Evolutionary conservation across 495 filamentous ascomycete species (phyloP).

Genomic region (Neurospora cerealis): DNA sequence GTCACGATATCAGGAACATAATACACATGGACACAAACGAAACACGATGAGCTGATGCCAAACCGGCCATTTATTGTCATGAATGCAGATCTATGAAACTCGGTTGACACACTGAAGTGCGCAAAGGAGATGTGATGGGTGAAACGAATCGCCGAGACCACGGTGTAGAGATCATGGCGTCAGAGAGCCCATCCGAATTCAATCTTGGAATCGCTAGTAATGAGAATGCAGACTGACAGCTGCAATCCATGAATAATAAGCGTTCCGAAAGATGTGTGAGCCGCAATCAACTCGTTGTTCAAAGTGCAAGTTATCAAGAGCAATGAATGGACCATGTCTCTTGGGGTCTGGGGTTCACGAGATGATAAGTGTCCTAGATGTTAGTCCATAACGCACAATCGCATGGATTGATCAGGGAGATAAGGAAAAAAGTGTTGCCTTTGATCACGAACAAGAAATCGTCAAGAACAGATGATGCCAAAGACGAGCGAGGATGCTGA

Average conservation of each 20-base stretch:
- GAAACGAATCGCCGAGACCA: conserved; percentile 53
- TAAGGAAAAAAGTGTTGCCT: neutral
- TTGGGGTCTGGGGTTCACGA: neutral
- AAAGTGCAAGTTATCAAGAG: neutral
- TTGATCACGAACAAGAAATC: neutral
- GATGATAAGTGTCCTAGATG: neutral
- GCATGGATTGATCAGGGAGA: neutral
- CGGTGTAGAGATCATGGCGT: conserved; percentile 37
- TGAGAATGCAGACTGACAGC: conserved; percentile 39
- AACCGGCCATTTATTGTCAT: neutral
- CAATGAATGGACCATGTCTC: neutral
- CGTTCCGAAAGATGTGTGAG: conserved; percentile 20
- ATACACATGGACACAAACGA: neutral
- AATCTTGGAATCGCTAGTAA: conserved; percentile 45
- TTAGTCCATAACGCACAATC: neutral
- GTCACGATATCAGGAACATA: neutral
- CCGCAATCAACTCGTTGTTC: neutral
- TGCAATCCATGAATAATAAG: conserved; percentile 42
- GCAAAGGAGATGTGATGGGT: conserved; percentile 32
- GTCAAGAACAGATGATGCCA: neutral
- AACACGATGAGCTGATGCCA: neutral
- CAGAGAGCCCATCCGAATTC: conserved; percentile 49
- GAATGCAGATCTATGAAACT: neutral
- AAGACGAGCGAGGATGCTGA: neutral
- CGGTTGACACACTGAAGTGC: neutral